Conservation (phyloP, 208 protist species). For the Leishmania arabica region DNA sequence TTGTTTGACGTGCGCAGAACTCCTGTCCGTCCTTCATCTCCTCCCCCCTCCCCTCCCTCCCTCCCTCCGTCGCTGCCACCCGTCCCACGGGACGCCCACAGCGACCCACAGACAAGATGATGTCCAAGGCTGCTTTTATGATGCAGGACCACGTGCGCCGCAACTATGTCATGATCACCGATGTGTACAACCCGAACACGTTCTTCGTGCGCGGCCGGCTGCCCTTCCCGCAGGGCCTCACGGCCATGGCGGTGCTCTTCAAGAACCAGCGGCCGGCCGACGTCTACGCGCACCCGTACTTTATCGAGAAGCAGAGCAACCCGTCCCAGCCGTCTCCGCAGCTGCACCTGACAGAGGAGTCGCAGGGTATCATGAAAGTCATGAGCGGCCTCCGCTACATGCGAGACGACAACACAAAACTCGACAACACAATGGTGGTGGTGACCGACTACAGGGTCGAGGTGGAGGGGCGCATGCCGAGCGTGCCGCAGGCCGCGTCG, state of each 20-base stretch:
- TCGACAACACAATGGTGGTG: slow-evolving; percentile 85
- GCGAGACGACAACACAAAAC: slow-evolving; percentile 74
- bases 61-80: neutral
- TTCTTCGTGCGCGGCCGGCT: slow-evolving; percentile 77
- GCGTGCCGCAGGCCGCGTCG: slow-evolving; percentile 11
- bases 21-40: neutral
- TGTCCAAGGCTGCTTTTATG: slow-evolving; percentile 81
- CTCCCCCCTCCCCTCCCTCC: too few species aligned
- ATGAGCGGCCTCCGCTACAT: slow-evolving; percentile 85
- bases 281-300: slow-evolving; percentile 86
- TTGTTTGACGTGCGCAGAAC: neutral
- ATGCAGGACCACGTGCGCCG: slow-evolving; percentile 84
- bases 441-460: slow-evolving; percentile 66
- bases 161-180: slow-evolving; percentile 65
- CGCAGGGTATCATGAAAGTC: slow-evolving; percentile 81
- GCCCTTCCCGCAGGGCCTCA: slow-evolving; percentile 72
- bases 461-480: slow-evolving; percentile 58
- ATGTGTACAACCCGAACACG: slow-evolving; percentile 48
- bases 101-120: slow-evolving; percentile 46
- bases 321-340: slow-evolving; percentile 80
- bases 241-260: slow-evolving; percentile 62
- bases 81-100: neutral
- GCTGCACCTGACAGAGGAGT: slow-evolving; percentile 87
- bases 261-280: slow-evolving; percentile 59
- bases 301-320: slow-evolving; percentile 88